phyloP scores from a whole-genome alignment of 768 basidiomycete genomes.

The Naganishia vishniacii region DNA sequence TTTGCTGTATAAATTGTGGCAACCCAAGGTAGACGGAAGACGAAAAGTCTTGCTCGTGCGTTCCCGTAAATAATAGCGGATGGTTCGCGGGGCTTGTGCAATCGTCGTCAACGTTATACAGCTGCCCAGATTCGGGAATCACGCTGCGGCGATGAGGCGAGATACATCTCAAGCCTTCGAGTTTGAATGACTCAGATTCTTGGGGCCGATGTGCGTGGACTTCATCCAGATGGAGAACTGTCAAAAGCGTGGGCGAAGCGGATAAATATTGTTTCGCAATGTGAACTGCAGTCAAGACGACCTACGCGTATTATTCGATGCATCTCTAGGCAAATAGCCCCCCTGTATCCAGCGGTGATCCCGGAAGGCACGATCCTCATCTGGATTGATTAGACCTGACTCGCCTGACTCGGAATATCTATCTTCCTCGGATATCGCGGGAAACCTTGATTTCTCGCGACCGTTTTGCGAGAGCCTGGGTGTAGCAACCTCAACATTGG shows the following conservation, averaged over 20 bases:
- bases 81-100: not conserved
- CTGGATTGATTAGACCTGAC: not conserved
- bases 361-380: not conserved
- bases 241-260: not conserved
- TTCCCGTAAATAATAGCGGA: not conserved
- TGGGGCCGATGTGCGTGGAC: not conserved
- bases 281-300: not conserved
- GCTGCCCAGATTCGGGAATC: not conserved
- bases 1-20: not conserved
- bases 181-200: not conserved
- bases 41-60: not conserved
- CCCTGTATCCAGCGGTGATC: conserved; percentile 12
- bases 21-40: not conserved
- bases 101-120: not conserved
- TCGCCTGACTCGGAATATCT: not conserved
- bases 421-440: conserved; percentile 12
- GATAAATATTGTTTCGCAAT: not conserved
- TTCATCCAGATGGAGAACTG: not conserved
- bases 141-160: not conserved
- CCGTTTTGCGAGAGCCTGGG: conserved; percentile 10
- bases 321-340: not conserved
- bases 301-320: conserved; percentile 14
- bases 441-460: conserved; percentile 3
- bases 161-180: not conserved
- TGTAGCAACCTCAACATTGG: not conserved